These are phyloP conservation scores for Pueraria montana DNA, from an alignment of 306 rosid species.

Conservation along the genomic window DNA sequence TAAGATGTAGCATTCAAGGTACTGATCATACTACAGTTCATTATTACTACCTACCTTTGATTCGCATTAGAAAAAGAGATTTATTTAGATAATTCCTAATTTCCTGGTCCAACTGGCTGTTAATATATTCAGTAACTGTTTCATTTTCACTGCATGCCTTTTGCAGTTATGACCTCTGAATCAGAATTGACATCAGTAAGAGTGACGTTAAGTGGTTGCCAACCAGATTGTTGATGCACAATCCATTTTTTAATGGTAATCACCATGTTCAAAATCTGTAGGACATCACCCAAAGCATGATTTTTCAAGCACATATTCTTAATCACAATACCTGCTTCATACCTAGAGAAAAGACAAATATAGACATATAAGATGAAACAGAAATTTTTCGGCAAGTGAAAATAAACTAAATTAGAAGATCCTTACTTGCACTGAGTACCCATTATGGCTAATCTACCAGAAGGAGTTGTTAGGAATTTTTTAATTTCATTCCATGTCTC, in stretches of 20 bases:
- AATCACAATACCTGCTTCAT: slow-evolving; percentile 78
- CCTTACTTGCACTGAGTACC: slow-evolving; percentile 81
- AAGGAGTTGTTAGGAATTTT: slow-evolving; percentile 64
- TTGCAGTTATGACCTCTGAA: slow-evolving; percentile 40
- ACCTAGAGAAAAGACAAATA: slow-evolving; percentile 58
- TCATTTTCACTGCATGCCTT: slow-evolving; percentile 43
- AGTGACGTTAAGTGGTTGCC: slow-evolving; percentile 79
- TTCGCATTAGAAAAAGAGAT: slow-evolving; percentile 13
- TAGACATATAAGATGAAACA: slow-evolving; percentile 7
- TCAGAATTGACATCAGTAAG: slow-evolving; percentile 65
- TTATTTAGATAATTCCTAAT: slow-evolving; percentile 35
- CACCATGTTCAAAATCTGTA: slow-evolving; percentile 76
- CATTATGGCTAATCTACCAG: slow-evolving; percentile 74
- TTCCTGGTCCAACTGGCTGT: slow-evolving; percentile 35
- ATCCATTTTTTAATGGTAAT: slow-evolving; percentile 80
- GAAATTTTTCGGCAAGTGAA: slow-evolving; percentile 36
- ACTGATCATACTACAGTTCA: slow-evolving; percentile 39
- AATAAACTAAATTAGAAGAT: slow-evolving; percentile 20
- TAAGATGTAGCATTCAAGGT: not conserved
- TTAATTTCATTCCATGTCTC: slow-evolving; percentile 71
- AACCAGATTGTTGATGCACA: slow-evolving; percentile 75
- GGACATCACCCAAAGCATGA: slow-evolving; percentile 71
- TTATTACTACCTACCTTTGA: slow-evolving; percentile 44
- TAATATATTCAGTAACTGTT: slow-evolving; percentile 39
- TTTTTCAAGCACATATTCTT: slow-evolving; percentile 72